phyloP scores from a whole-genome alignment of 306 rosid species.

The Coriaria nepalensis region DNA sequence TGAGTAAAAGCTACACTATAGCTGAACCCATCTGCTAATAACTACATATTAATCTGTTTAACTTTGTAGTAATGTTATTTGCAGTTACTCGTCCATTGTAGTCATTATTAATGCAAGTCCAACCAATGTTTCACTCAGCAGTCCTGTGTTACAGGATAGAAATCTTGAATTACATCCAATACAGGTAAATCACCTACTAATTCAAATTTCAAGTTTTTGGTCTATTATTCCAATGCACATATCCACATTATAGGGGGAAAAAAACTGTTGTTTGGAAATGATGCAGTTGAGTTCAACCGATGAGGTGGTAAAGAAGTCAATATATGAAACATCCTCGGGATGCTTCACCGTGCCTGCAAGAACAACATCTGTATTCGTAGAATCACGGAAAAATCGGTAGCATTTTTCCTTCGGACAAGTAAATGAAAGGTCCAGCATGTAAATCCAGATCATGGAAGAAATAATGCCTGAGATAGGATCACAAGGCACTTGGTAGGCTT shows the following conservation, averaged over 20 bases:
- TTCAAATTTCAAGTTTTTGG: neutral
- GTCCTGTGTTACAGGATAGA: slow-evolving; percentile 36
- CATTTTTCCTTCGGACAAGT: slow-evolving; percentile 5
- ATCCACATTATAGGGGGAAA: neutral
- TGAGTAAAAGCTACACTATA: slow-evolving; percentile 28
- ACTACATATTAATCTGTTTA: neutral
- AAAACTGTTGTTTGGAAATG: neutral
- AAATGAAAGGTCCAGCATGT: neutral
- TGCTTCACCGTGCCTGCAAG: slow-evolving; percentile 51
- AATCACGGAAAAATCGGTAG: slow-evolving; percentile 37
- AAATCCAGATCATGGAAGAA: no score
- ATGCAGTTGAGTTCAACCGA: slow-evolving; percentile 48
- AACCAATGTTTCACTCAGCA: slow-evolving; percentile 43
- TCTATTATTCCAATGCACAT: neutral
- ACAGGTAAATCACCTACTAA: slow-evolving; percentile 35
- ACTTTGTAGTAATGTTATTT: slow-evolving; percentile 9
- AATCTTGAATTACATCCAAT: slow-evolving; percentile 66
- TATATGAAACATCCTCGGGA: slow-evolving; percentile 45
- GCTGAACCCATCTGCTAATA: slow-evolving; percentile 5
- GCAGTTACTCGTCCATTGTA: slow-evolving; percentile 65
- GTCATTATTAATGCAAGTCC: slow-evolving; percentile 74
- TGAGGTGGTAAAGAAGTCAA: slow-evolving; percentile 51
- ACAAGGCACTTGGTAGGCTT: no score
- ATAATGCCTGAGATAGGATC: no score
- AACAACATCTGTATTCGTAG: slow-evolving; percentile 70